Evolutionary conservation across 257 asterid genomes (phyloP).

Genomic region (Jasminum sambac): DNA sequence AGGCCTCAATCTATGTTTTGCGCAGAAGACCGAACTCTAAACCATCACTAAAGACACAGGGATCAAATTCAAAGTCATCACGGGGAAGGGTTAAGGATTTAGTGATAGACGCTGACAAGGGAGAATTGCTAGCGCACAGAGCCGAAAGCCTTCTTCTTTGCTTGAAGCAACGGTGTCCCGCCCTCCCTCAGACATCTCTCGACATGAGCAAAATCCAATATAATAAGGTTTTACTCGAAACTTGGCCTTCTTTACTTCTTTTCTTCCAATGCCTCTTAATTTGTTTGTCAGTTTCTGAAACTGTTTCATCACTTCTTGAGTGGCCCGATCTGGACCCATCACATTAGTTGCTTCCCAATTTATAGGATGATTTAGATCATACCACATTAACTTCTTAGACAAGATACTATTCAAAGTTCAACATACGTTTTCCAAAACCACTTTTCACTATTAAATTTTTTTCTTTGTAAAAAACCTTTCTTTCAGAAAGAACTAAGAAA

Average conservation of each 20-base stretch:
- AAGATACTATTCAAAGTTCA: too few relatives aligned
- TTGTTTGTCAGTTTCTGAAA: too few relatives aligned
- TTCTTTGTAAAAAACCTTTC: too few relatives aligned
- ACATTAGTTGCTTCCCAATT: too few relatives aligned
- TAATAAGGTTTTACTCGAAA: conserved; percentile 53
- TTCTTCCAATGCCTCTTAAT: not conserved
- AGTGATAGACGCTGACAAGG: conserved; percentile 58
- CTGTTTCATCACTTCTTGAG: too few relatives aligned
- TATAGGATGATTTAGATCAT: too few relatives aligned
- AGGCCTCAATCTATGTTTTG: conserved; percentile 63
- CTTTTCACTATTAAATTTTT: too few relatives aligned
- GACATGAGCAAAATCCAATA: conserved; percentile 77
- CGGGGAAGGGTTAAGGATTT: conserved; percentile 82
- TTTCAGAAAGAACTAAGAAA: too few relatives aligned
- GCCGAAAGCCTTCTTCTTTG: conserved; percentile 71
- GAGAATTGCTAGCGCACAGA: conserved; percentile 57
- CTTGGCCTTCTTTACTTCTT: not conserved
- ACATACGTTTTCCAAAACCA: too few relatives aligned
- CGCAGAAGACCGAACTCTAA: conserved; percentile 45
- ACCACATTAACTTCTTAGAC: too few relatives aligned
- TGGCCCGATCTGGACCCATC: too few relatives aligned
- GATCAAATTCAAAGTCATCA: conserved; percentile 64
- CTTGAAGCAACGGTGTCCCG: conserved; percentile 72
- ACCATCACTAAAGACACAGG: conserved; percentile 34
- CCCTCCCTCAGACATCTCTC: conserved; percentile 77